Conservation (phyloP, 2,329 filamentous ascomycete genomes). For the Cytospora chrysosperma region DNA sequence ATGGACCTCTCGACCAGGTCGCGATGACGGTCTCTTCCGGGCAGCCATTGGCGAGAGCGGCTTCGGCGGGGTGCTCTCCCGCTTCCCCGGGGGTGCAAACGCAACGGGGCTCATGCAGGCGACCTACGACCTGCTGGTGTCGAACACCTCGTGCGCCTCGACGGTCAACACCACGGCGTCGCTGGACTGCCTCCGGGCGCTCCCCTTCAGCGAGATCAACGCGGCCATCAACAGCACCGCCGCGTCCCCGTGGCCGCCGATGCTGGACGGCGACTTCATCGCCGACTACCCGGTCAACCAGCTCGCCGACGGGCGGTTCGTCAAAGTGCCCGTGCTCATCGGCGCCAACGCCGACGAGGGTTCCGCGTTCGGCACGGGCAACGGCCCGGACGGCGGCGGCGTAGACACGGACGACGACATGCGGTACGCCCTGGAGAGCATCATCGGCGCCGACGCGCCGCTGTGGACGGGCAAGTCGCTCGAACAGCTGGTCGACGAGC, state of each 20-base stretch:
- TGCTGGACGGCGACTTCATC: conserved; percentile 26
- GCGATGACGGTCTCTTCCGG: conserved; percentile 52
- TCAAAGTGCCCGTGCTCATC: conserved; percentile 18
- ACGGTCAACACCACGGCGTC: conserved; percentile 30
- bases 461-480: conserved; percentile 12
- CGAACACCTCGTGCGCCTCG: conserved; percentile 31
- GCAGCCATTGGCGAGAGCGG: conserved; percentile 51
- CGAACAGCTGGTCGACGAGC: conserved; percentile 17
- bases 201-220: conserved; percentile 22
- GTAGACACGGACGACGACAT: conserved; percentile 20
- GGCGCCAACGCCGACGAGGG: conserved; percentile 24
- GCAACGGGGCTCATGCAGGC: conserved; percentile 31
- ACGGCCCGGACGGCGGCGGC: conserved; percentile 14
- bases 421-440: conserved; percentile 15
- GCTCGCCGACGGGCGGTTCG: conserved; percentile 16
- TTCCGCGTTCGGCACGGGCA: conserved; percentile 8
- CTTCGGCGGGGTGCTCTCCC: conserved; percentile 34
- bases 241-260: conserved; percentile 15
- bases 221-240: conserved; percentile 23
- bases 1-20: conserved; percentile 26
- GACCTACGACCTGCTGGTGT: conserved; percentile 31
- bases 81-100: conserved; percentile 35
- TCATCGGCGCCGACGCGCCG: conserved; percentile 12
- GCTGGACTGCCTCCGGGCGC: conserved; percentile 23
- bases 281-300: conserved; percentile 17